Evolutionary conservation across 2,329 filamentous ascomycete genomes (phyloP).

Genomic region (Esteya vermicola): DNA sequence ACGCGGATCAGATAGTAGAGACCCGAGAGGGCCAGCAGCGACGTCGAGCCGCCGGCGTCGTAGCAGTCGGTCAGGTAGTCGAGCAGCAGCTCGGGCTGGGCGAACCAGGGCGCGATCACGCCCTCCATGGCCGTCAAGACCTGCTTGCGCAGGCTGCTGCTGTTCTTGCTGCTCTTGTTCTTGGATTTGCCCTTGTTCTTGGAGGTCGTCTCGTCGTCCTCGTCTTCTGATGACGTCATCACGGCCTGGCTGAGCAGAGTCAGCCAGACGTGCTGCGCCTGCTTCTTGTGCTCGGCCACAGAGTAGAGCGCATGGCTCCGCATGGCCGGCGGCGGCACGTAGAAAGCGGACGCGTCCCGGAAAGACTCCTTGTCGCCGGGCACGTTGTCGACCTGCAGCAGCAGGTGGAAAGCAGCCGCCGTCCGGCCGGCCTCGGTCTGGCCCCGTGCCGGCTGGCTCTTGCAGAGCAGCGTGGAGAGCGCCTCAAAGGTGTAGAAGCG

Average conservation of each 20-base stretch:
- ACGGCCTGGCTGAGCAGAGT: conserved; percentile 58
- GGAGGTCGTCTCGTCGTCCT: too few species aligned
- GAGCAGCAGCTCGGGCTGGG: conserved; percentile 75
- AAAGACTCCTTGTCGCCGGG: conserved; percentile 54
- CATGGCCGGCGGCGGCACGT: conserved; percentile 46
- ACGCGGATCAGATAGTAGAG: conserved; percentile 90
- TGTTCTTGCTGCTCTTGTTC: too few species aligned
- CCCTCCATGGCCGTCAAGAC: conserved; percentile 63
- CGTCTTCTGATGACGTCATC: too few species aligned
- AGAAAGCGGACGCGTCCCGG: conserved; percentile 56
- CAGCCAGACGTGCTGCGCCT: conserved; percentile 78
- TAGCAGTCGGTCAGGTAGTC: conserved; percentile 96
- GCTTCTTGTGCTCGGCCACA: conserved; percentile 57
- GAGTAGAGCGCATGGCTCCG: conserved; percentile 53
- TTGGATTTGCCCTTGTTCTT: too few species aligned
- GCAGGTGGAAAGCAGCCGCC: conserved; percentile 42
- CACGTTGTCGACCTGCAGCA: conserved; percentile 55
- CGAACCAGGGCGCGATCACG: conserved; percentile 79
- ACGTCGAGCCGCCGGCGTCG: conserved; percentile 71
- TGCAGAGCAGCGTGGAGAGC: conserved; percentile 24
- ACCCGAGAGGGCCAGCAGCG: conserved; percentile 77
- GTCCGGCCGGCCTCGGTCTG: conserved; percentile 10
- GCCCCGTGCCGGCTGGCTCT: conserved; percentile 11
- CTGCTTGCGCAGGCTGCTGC: conserved; percentile 68
- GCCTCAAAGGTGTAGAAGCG: conserved; percentile 68